Evolutionary conservation across 768 basidiomycete genomes (phyloP), one percentile per base, ranked within the genome.

Genomic region (Suillus paluster): DNA sequence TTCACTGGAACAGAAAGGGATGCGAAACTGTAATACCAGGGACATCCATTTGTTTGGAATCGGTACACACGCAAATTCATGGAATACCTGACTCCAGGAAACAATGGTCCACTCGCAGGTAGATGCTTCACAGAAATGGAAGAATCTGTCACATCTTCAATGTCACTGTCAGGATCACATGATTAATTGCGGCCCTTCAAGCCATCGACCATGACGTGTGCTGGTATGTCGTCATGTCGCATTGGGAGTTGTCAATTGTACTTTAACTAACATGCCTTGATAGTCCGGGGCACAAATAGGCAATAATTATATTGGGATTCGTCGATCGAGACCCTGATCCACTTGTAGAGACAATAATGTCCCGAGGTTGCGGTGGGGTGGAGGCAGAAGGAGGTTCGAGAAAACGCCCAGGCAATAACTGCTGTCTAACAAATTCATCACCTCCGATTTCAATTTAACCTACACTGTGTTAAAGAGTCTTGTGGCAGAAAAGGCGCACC

Each of bases 221-320:
- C n/a, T n/a, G n/a, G n/a, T n/a, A n/a, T 54, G 69, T 50, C 12
- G 17, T 10, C 50, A 61, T 3, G 55, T 59, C 8, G 60, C 49
- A 45, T 70, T 65, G 2, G 73, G 74, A 10, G 21, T 71, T 57
- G 10, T 55, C 30, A 72, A 57, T 6, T 61, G 64, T 7, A 72
- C 64, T 61, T 71, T 68, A 36, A 72, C 68, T 19, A 72, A 5
- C 1, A 59, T 60, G 25, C 68, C 72, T 17, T 71, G 59, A 44
- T 62, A 67, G 56, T 73, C 70, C 49, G 73, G 54, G 8, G 60
- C 67, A 6, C 70, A 72, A 17, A 71, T 71, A 4, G 30, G 30
- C 30, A 30, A 6, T 6, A 30, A 70, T 71, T 17, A 71, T 63
- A 34, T 67, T 73, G 9, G 70, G 72, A 30, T 71, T 56, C 15